Evolutionary conservation across 2,329 filamentous ascomycete genomes (phyloP).

Genomic region (Coleophoma eucalyptorum): DNA sequence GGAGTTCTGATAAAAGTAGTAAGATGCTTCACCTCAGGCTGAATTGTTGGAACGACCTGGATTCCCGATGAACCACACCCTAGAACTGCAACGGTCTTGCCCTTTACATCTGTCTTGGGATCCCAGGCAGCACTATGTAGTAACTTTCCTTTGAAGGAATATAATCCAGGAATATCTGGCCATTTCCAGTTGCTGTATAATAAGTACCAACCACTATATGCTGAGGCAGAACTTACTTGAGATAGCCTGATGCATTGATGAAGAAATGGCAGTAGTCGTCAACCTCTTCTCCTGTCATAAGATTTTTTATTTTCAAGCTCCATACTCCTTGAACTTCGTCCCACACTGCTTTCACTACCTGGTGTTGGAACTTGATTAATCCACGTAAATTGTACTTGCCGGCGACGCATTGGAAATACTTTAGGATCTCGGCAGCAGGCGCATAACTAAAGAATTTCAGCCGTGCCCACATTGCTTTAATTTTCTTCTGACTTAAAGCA

Average conservation of each 20-base stretch:
- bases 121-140: slow-evolving; percentile 56
- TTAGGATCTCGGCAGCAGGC: neutral
- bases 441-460: slow-evolving; percentile 27
- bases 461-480: slow-evolving; percentile 38
- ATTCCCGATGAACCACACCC: slow-evolving; percentile 52
- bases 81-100: slow-evolving; percentile 47
- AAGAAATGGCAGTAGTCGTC: slow-evolving; percentile 36
- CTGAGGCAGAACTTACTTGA: neutral
- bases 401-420: slow-evolving; percentile 43
- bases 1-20: slow-evolving; percentile 47
- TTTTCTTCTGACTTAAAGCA: slow-evolving; percentile 35
- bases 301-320: neutral
- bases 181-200: slow-evolving; percentile 34
- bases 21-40: slow-evolving; percentile 24
- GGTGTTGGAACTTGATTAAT: slow-evolving; percentile 38
- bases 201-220: neutral
- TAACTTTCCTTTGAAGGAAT: slow-evolving; percentile 46
- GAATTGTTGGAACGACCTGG: slow-evolving; percentile 43
- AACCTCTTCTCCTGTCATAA: slow-evolving; percentile 26
- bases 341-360: slow-evolving; percentile 27
- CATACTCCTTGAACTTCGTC: neutral
- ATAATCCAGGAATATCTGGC: slow-evolving; percentile 46
- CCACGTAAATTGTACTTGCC: slow-evolving; percentile 34
- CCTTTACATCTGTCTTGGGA: slow-evolving; percentile 36
- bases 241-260: slow-evolving; percentile 34